Conservation (phyloP, 345 rosid species). For the Pugionium cornutum region DNA sequence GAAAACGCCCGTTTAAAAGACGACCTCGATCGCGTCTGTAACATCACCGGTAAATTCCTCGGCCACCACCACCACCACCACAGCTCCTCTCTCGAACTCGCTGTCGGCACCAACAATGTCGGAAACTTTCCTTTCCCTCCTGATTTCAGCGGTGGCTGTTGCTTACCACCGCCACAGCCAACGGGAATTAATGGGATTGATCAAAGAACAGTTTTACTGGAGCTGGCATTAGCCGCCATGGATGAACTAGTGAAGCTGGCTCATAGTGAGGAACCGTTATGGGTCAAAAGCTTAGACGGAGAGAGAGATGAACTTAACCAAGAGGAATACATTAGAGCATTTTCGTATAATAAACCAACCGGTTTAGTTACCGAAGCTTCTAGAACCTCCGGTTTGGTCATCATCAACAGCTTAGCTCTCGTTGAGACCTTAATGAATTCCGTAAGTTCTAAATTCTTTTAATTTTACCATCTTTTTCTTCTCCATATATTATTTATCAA, state of each 20-base stretch:
- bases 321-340: slow-evolving; percentile 60
- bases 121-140: slow-evolving; percentile 40
- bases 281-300: slow-evolving; percentile 60
- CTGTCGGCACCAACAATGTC: slow-evolving; percentile 56
- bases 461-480: too few species aligned
- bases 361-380: slow-evolving; percentile 58
- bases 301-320: slow-evolving; percentile 57
- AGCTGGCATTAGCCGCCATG: slow-evolving; percentile 71
- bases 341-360: slow-evolving; percentile 47
- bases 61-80: slow-evolving; percentile 51
- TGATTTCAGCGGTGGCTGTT: slow-evolving; percentile 35
- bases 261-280: slow-evolving; percentile 53
- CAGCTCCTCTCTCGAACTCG: slow-evolving; percentile 78
- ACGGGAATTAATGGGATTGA: slow-evolving; percentile 56
- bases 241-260: slow-evolving; percentile 66
- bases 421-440: slow-evolving; percentile 73
- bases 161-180: slow-evolving; percentile 24
- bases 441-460: slow-evolving; percentile 41
- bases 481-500: too few species aligned
- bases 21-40: slow-evolving; percentile 82
- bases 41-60: slow-evolving; percentile 83
- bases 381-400: slow-evolving; percentile 51
- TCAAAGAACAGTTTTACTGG: slow-evolving; percentile 74
- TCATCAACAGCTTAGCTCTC: slow-evolving; percentile 57
- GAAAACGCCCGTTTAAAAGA: slow-evolving; percentile 91